Evolutionary conservation across 139 green algal species (phyloP).

Genomic region (Pleodorina starrii): DNA sequence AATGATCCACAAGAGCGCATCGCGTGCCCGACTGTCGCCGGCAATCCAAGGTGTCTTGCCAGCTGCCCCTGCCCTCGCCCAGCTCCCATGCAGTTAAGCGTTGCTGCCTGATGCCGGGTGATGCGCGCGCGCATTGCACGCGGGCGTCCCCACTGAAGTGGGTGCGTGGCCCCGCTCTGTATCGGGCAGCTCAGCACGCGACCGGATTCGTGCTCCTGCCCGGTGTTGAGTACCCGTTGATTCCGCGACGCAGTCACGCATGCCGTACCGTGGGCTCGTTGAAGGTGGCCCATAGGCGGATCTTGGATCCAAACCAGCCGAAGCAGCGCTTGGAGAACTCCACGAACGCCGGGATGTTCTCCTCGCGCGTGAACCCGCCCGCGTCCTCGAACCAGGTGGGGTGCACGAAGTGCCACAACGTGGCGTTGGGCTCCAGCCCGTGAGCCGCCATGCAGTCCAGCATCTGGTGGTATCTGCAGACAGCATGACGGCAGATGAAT

Average conservation of each 20-base stretch:
- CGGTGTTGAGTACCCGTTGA: not conserved
- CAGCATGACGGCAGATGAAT: not conserved
- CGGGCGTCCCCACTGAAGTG: too few species aligned
- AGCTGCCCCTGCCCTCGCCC: too few species aligned
- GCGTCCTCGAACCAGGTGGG: constrained; percentile 88
- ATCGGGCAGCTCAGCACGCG: too few species aligned
- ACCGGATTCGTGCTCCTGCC: not conserved
- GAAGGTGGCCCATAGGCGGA: constrained; percentile 88
- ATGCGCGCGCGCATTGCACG: too few species aligned
- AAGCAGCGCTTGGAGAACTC: constrained; percentile 74
- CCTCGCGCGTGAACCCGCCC: constrained; percentile 80
- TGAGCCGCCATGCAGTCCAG: constrained; percentile 65
- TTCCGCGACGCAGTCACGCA: too few species aligned
- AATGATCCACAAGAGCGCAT: too few species aligned
- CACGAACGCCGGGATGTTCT: constrained; percentile 87
- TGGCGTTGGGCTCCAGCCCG: constrained; percentile 81
- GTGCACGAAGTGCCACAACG: constrained; percentile 90
- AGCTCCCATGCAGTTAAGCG: too few species aligned
- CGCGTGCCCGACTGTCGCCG: too few species aligned
- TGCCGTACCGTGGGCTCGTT: constrained; percentile 89
- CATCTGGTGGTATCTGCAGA: constrained; percentile 71
- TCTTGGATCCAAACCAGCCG: constrained; percentile 71
- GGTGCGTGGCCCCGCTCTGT: too few species aligned
- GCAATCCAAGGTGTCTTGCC: too few species aligned
- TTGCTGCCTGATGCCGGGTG: too few species aligned